Conservation (phyloP, 139 green algal genomes). For the Gonium pectorale region DNA sequence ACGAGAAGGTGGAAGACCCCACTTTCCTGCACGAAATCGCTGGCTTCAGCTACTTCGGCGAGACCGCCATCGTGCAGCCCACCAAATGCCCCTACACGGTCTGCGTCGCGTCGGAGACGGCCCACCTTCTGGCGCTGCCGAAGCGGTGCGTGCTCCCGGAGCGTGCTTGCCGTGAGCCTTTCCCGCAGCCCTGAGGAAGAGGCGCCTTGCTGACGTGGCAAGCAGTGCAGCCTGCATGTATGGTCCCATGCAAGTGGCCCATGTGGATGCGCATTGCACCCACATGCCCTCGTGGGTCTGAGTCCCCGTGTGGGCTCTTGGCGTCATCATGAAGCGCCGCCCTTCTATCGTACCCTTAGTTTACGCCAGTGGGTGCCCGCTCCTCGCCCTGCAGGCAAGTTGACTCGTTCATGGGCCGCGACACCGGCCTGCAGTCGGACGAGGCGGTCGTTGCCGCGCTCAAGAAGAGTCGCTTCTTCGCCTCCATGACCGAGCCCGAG, state of each 20-base stretch:
- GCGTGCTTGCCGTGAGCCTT: too few species aligned
- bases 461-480: constrained; percentile 55
- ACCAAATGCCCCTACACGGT: constrained; percentile 38
- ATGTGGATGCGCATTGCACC: too few species aligned
- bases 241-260: too few species aligned
- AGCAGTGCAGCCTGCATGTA: too few species aligned
- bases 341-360: too few species aligned
- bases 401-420: constrained; percentile 61
- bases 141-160: constrained; percentile 53
- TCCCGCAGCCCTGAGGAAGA: too few species aligned
- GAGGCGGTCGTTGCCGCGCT: constrained; percentile 58
- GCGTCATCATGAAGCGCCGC: too few species aligned
- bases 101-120: constrained; percentile 36
- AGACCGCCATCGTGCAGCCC: constrained; percentile 65
- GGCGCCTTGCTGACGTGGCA: too few species aligned
- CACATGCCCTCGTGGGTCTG: too few species aligned
- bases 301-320: too few species aligned
- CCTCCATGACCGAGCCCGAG: constrained; percentile 45
- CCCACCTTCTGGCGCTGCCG: constrained; percentile 56
- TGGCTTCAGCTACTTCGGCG: constrained; percentile 90
- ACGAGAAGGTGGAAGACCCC: constrained; percentile 39
- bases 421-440: constrained; percentile 51
- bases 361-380: too few species aligned
- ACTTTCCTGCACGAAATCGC: constrained; percentile 70
- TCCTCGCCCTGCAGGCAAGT: constrained; percentile 44